These are phyloP conservation scores for Dothistroma pini DNA, from an alignment of 2,329 filamentous ascomycete genomes.

Conservation along the genomic window DNA sequence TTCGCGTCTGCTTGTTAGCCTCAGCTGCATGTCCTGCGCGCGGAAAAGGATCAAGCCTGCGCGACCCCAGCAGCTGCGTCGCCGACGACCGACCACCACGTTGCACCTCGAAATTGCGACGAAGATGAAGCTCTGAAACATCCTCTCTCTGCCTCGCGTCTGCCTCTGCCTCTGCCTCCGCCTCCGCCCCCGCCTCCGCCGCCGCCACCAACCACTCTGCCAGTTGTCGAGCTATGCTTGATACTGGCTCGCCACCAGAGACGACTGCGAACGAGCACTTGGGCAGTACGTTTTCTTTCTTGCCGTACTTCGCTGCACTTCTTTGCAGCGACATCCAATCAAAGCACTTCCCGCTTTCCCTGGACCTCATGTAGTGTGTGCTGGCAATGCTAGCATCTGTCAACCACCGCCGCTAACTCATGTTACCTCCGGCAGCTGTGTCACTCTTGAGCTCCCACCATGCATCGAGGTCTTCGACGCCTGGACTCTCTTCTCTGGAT, in stretches of 20 bases:
- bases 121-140: constrained; percentile 12
- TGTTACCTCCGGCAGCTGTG: constrained; percentile 32
- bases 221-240: constrained; percentile 24
- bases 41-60: background rate
- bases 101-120: constrained; percentile 21
- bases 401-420: constrained; percentile 32
- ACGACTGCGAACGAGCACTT: constrained; percentile 16
- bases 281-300: constrained; percentile 25
- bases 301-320: constrained; percentile 19
- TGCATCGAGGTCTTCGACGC: constrained; percentile 24
- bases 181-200: background rate
- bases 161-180: background rate
- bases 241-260: constrained; percentile 23
- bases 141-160: background rate
- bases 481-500: constrained; percentile 24
- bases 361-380: constrained; percentile 32
- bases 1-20: background rate
- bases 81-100: constrained; percentile 1
- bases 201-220: constrained; percentile 10
- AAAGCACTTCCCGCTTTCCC: constrained; percentile 20
- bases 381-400: constrained; percentile 35
- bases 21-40: background rate
- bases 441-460: constrained; percentile 29
- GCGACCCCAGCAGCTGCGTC: constrained; percentile 2
- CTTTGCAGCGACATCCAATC: constrained; percentile 23